Evolutionary conservation across 768 basidiomycete genomes (phyloP).

Genomic region (Gymnopilus dilepis): DNA sequence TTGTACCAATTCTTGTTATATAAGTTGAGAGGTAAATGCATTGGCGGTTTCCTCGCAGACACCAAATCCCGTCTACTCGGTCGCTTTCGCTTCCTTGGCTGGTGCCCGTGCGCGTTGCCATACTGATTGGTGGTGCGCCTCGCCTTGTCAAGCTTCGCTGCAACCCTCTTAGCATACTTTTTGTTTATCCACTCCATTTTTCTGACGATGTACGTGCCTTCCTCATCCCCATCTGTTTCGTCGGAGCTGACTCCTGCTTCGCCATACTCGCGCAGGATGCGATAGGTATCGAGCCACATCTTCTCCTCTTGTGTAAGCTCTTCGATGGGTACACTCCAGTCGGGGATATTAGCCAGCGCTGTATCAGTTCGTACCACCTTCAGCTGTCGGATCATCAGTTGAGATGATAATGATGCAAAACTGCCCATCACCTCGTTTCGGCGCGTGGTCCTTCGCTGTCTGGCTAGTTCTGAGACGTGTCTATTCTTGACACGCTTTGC

Average conservation of each 20-base stretch:
- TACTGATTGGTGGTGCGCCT: not conserved
- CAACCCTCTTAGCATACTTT: not conserved
- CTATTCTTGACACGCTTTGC: not conserved
- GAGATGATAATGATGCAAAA: not conserved
- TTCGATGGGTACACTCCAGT: not conserved
- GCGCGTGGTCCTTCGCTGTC: not conserved
- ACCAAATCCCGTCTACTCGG: not conserved
- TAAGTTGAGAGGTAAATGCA: not conserved
- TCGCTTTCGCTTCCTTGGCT: not conserved
- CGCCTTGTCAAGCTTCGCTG: not conserved
- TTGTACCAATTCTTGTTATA: not conserved
- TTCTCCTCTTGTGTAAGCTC: not conserved
- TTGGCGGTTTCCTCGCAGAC: not conserved
- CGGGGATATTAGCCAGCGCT: not conserved
- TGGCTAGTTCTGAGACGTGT: not conserved
- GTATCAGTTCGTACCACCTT: not conserved
- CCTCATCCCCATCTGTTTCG: not conserved
- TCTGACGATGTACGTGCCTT: not conserved
- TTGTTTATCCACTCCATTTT: not conserved
- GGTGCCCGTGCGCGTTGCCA: not conserved
- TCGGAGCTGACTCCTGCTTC: not conserved
- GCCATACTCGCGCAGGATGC: not conserved
- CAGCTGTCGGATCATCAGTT: not conserved
- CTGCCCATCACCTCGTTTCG: not conserved
- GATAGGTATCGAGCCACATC: not conserved